Conservation (phyloP, 257 asterid genomes). For the Solanum phureja region DNA sequence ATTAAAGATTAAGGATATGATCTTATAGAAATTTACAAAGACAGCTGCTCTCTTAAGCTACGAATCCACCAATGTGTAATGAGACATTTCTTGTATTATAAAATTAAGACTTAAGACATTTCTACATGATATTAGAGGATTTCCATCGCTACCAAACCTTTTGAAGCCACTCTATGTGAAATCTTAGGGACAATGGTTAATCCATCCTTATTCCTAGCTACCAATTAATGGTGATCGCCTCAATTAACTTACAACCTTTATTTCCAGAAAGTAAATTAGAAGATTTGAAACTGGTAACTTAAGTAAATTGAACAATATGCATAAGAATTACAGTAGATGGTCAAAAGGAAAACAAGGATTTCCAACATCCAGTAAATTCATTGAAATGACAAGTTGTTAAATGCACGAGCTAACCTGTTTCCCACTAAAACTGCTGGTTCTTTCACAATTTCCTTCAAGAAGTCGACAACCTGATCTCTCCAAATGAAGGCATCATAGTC, state of each 20-base stretch:
- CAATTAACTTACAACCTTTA: background rate
- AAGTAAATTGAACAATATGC: background rate
- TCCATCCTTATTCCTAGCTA: background rate
- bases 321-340: background rate
- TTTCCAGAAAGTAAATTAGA: background rate
- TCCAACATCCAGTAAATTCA: background rate
- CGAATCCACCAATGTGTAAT: background rate
- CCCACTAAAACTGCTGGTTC: slow-evolving; percentile 91
- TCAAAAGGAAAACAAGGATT: background rate
- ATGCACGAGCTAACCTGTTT: slow-evolving; percentile 42
- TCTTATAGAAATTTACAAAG: background rate
- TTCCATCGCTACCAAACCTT: background rate
- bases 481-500: slow-evolving; percentile 85
- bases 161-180: background rate
- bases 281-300: too few species aligned
- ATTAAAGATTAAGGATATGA: background rate
- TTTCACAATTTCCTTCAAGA: slow-evolving; percentile 68
- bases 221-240: background rate
- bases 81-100: background rate
- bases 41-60: background rate
- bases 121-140: background rate
- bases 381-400: background rate
- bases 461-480: slow-evolving; percentile 93
- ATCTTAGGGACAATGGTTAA: background rate
- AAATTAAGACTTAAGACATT: background rate